Percentiles rank a stretch among this genome's conserved stretches.
These are phyloP conservation scores for Gracilariopsis chorda DNA, from an alignment of 23 red algal genomes.

Conservation along the genomic window DNA sequence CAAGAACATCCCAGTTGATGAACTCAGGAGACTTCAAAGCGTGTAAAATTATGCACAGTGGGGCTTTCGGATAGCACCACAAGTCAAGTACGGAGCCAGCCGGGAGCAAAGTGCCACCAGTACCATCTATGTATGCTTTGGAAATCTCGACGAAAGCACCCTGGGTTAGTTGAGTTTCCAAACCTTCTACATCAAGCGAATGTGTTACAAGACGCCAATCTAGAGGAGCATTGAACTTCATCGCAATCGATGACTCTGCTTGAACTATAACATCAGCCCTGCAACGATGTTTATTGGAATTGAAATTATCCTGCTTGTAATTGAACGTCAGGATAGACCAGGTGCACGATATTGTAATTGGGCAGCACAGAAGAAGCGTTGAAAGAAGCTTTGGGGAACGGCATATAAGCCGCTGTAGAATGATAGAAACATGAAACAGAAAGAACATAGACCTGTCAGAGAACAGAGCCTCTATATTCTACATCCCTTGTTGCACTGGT, in stretches of 20 bases:
- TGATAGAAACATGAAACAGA: not conserved
- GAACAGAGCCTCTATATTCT: not conserved
- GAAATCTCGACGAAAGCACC: constrained; percentile 19
- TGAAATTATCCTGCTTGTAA: too few species aligned
- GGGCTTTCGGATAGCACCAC: constrained; percentile 23
- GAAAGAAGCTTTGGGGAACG: too few species aligned
- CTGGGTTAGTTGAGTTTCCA: not conserved
- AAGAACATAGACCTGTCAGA: not conserved
- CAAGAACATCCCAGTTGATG: constrained; percentile 25
- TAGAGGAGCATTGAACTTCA: not conserved
- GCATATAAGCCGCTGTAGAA: too few species aligned
- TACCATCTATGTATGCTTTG: constrained; percentile 13
- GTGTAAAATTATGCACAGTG: not conserved
- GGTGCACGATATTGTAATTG: too few species aligned
- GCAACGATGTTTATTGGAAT: too few species aligned
- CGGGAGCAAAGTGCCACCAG: constrained; percentile 11
- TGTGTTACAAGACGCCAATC: constrained; percentile 48
- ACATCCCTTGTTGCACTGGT: not conserved
- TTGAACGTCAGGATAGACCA: too few species aligned
- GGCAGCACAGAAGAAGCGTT: too few species aligned
- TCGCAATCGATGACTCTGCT: not conserved
- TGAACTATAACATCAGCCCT: constrained; percentile 54
- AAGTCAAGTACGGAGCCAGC: not conserved
- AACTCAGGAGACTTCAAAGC: not conserved
- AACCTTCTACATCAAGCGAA: constrained; percentile 25